phyloP scores from a whole-genome alignment of 2,329 filamentous ascomycete genomes.

The Penicillium vulpinum region DNA sequence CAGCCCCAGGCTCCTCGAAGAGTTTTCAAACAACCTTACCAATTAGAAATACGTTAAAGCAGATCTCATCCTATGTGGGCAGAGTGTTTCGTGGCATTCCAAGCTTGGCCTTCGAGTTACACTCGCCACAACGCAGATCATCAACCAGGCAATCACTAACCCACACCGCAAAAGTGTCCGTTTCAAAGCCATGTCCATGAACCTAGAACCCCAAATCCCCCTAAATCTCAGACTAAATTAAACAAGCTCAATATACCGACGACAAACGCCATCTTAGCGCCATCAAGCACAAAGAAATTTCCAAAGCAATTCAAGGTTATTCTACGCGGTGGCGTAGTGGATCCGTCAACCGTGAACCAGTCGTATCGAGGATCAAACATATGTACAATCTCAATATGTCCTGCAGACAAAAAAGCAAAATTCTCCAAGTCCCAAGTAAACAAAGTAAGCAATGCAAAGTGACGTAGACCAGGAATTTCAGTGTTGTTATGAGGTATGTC shows the following conservation, averaged over 20 bases:
- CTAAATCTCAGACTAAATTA: background rate
- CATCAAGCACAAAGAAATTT: background rate
- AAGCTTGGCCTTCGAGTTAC: background rate
- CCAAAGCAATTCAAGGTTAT: background rate
- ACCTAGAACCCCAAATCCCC: background rate
- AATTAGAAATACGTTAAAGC: background rate
- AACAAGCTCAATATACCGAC: background rate
- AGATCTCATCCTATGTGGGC: background rate
- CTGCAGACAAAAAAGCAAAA: background rate
- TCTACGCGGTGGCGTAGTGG: constrained; percentile 8
- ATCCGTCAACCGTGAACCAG: constrained; percentile 1
- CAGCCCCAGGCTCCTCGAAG: background rate
- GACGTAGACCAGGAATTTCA: background rate
- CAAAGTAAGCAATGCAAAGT: constrained; percentile 1
- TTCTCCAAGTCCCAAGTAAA: background rate
- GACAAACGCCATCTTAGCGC: background rate
- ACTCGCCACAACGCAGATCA: constrained; percentile 5
- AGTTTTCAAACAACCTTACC: background rate
- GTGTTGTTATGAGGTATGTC: background rate
- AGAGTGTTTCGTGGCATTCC: background rate
- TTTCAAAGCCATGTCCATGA: background rate
- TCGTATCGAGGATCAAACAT: background rate
- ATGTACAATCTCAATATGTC: background rate
- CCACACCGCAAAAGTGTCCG: background rate
- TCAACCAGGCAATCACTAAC: background rate